Evolutionary conservation across 805 yeast genomes (phyloP), one percentile per base, ranked within the genome.

Genomic region (Candida glaebosa): DNA sequence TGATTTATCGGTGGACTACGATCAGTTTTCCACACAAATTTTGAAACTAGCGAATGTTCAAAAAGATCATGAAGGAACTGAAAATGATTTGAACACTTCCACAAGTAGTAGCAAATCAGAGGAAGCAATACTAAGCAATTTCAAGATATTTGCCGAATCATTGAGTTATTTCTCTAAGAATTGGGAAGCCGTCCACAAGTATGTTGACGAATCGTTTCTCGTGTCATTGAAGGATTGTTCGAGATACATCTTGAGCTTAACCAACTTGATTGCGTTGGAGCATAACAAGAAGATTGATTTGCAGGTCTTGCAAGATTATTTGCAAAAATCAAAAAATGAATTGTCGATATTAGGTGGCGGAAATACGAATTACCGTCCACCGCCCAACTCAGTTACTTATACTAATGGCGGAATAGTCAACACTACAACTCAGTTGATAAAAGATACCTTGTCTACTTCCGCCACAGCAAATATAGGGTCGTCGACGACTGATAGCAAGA

Each of bases 211-310:
- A 50, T 82, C 88, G 31, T 93, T 87, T 54, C 72, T 88, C 37
- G 85, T 87, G 2, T 81, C 95, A 9, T 65, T 93, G 49, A 84
- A 86, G 50, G 98, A 93, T 61, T 73, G 93, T 63, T 88, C 91
- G 47, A 90, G 87, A 62, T 93, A 67, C 45, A 68, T 70, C 37
- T 55, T 69, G 4, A 59, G 67, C 22, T 57, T 70, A 36, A 64
- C 71, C 53, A 78, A 75, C 46, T 66, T 91, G 44, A 76, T 93
- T 40, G 89, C 84, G 56, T 73, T 86, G 42, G 88, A 91, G 49
- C 98, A 91, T 55, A 89, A 88, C 57, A 90, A 90, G 60, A 90
- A 87, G 52, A 77, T 91, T 19, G 99, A 91, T 59, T 82, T 84
- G 54, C 97, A 93, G 57, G 95, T 86, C 39, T 69, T 91, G 34